phyloP scores from a whole-genome alignment of 768 basidiomycete species.

The Plicaturopsis crispa region DNA sequence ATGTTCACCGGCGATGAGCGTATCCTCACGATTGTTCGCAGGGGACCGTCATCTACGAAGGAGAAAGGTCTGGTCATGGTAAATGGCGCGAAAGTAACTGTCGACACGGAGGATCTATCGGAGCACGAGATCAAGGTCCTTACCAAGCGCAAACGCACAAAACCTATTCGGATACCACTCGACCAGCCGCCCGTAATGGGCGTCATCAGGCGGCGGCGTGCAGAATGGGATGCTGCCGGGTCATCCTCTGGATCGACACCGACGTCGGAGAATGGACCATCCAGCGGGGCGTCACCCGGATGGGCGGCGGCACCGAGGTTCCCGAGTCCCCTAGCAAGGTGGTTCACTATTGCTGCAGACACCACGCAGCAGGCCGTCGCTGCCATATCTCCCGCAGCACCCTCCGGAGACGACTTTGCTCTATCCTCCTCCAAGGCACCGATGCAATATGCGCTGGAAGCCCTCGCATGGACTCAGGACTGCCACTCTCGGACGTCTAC shows the following conservation, averaged over 20 bases:
- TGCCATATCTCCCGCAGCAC: constrained; percentile 55
- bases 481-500: constrained; percentile 49
- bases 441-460: constrained; percentile 77
- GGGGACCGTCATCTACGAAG: constrained; percentile 54
- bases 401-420: constrained; percentile 28
- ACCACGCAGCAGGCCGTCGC: constrained; percentile 76
- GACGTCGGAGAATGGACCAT: constrained; percentile 7
- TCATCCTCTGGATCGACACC: constrained; percentile 14
- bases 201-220: constrained; percentile 58
- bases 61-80: constrained; percentile 83
- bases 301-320: constrained; percentile 59
- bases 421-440: constrained; percentile 57
- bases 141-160: constrained; percentile 77
- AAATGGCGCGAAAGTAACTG: constrained; percentile 77
- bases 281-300: constrained; percentile 16
- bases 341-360: constrained; percentile 64
- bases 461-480: constrained; percentile 71
- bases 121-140: constrained; percentile 82
- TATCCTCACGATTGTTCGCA: constrained; percentile 64
- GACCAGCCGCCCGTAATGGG: constrained; percentile 87
- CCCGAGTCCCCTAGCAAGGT: constrained; percentile 62
- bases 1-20: constrained; percentile 73
- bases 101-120: constrained; percentile 85
- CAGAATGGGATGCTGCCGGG: constrained; percentile 62
- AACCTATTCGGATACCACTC: constrained; percentile 79